Evolutionary conservation across 345 rosid genomes (phyloP).

Genomic region (Crucihimalaya himalaica): DNA sequence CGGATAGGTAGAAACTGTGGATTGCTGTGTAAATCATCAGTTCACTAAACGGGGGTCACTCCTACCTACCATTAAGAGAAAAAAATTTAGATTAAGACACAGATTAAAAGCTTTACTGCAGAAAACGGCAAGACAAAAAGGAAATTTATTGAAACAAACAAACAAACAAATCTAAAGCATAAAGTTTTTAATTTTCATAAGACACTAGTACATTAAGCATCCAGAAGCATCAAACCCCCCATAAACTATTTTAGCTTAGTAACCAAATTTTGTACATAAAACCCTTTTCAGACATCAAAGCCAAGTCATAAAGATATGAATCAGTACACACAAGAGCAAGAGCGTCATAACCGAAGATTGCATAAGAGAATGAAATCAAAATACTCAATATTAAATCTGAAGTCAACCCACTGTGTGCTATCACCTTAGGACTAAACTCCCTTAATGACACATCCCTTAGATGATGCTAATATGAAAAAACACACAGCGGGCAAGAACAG

Average conservation of each 20-base stretch:
- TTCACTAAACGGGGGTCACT: slow-evolving; percentile 17
- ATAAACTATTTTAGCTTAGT: too few species aligned
- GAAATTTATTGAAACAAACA: not conserved
- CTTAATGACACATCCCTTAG: too few species aligned
- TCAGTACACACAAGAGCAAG: not conserved
- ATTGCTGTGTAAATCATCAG: slow-evolving; percentile 91
- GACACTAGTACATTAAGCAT: too few species aligned
- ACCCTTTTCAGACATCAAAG: too few species aligned
- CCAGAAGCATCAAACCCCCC: too few species aligned
- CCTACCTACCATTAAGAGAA: not conserved
- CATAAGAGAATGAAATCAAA: not conserved
- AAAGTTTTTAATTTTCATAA: too few species aligned
- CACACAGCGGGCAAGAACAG: too few species aligned
- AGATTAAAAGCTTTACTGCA: not conserved
- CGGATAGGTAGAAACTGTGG: slow-evolving; percentile 82
- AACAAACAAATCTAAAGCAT: not conserved
- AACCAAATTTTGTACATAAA: too few species aligned
- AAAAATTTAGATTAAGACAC: not conserved
- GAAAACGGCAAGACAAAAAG: not conserved
- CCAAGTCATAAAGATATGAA: too few species aligned
- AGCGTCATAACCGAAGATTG: not conserved
- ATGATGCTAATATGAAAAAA: too few species aligned
- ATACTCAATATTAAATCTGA: too few species aligned
- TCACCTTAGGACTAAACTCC: not conserved
- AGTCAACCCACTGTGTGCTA: too few species aligned